Conservation (phyloP, 352 stramenopile species). For the Phytophthora macrochlamydospora region DNA sequence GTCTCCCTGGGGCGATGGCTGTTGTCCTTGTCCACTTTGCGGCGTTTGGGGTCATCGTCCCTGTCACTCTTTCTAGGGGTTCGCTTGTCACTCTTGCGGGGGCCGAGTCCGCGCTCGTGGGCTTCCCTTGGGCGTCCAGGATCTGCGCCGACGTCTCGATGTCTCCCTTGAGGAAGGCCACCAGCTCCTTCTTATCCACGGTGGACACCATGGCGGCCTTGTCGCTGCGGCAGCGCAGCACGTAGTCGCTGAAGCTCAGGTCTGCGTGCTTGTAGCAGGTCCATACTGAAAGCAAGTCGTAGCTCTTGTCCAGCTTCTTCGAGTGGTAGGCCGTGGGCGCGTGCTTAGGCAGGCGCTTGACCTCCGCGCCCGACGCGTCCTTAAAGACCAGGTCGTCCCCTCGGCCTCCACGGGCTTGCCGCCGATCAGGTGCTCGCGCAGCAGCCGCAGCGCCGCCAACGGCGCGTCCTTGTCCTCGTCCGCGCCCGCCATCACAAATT, state of each 20-base stretch:
- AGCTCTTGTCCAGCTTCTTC: constrained; percentile 84
- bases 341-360: constrained; percentile 69
- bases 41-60: constrained; percentile 50
- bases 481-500: not conserved
- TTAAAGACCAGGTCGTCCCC: constrained; percentile 65
- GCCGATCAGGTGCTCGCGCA: constrained; percentile 80
- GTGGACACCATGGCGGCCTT: constrained; percentile 85
- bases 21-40: constrained; percentile 40
- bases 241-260: constrained; percentile 84
- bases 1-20: constrained; percentile 7
- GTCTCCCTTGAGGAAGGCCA: constrained; percentile 85
- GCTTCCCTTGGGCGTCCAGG: constrained; percentile 28
- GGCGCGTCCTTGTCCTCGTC: constrained; percentile 23
- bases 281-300: constrained; percentile 81
- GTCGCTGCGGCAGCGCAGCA: constrained; percentile 80
- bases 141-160: constrained; percentile 84
- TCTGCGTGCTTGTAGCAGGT: constrained; percentile 80
- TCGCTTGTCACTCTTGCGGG: constrained; percentile 2
- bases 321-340: constrained; percentile 76
- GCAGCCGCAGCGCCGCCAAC: constrained; percentile 45
- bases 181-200: constrained; percentile 89
- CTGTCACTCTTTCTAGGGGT: constrained; percentile 11
- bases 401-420: constrained; percentile 63
- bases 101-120: not conserved
- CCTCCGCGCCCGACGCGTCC: constrained; percentile 51